A percentile compares a stretch with the other conserved stretches of the same genome.
These are phyloP conservation scores for Huntiella savannae DNA, from an alignment of 2,329 filamentous ascomycete genomes.

Conservation along the genomic window DNA sequence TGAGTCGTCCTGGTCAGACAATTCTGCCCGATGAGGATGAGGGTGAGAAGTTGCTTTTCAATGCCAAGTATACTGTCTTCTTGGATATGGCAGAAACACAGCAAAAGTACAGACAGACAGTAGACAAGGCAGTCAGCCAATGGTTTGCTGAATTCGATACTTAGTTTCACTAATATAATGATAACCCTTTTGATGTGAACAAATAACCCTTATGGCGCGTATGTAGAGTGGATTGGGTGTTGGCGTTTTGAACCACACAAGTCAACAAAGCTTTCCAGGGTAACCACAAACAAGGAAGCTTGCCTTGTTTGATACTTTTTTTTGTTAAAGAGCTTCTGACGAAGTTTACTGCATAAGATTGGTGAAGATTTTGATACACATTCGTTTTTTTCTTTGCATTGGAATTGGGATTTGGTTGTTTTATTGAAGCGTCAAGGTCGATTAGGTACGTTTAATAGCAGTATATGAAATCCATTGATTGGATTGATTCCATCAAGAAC, in stretches of 20 bases:
- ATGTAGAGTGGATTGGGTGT: not conserved
- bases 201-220: not conserved
- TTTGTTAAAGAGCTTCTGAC: no score
- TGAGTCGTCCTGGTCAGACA: constrained; percentile 82
- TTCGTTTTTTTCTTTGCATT: no score
- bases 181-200: not conserved
- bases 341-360: no score
- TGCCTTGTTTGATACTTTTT: no score
- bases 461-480: no score
- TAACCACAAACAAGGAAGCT: not conserved
- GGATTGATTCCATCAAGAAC: no score
- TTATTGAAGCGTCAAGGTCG: no score
- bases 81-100: constrained; percentile 79
- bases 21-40: constrained; percentile 55
- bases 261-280: not conserved
- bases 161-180: not conserved
- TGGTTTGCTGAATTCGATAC: constrained; percentile 10
- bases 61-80: constrained; percentile 91
- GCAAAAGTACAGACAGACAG: constrained; percentile 57
- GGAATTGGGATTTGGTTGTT: no score
- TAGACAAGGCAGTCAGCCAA: constrained; percentile 41
- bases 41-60: constrained; percentile 59
- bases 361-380: no score
- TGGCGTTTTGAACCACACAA: not conserved
- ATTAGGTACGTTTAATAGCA: no score